Conservation (phyloP, 148 eudicot species). For the Heliosperma pusillum region DNA sequence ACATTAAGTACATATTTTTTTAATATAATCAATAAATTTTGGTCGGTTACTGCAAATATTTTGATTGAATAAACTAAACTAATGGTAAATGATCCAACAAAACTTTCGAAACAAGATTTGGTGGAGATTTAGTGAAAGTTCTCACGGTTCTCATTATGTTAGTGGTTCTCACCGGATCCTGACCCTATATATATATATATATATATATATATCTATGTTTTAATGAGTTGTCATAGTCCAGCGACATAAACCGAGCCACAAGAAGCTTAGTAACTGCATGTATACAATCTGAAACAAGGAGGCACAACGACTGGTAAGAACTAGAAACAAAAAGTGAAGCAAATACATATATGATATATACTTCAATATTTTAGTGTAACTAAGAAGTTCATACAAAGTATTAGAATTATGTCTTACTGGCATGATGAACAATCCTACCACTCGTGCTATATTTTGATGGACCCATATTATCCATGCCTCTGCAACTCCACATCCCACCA, state of each 20-base stretch:
- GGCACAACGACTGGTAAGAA: not conserved
- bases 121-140: too few species aligned
- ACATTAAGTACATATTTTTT: too few species aligned
- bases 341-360: not conserved
- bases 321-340: constrained; percentile 13
- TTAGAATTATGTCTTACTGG: constrained; percentile 51
- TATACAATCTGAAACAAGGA: constrained; percentile 61
- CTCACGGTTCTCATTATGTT: too few species aligned
- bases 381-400: not conserved
- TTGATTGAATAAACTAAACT: too few species aligned
- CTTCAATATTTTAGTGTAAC: constrained; percentile 2
- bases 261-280: constrained; percentile 84
- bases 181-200: too few species aligned
- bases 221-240: constrained; percentile 63
- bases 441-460: constrained; percentile 74
- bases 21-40: too few species aligned
- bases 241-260: constrained; percentile 84
- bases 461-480: constrained; percentile 48
- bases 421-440: constrained; percentile 73
- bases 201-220: too few species aligned
- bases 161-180: too few species aligned
- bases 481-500: constrained; percentile 61
- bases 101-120: too few species aligned
- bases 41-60: too few species aligned
- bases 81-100: too few species aligned